Evolutionary conservation across 31 red algal genomes (phyloP).

Genomic region (Odonthalia washingtoniensis): DNA sequence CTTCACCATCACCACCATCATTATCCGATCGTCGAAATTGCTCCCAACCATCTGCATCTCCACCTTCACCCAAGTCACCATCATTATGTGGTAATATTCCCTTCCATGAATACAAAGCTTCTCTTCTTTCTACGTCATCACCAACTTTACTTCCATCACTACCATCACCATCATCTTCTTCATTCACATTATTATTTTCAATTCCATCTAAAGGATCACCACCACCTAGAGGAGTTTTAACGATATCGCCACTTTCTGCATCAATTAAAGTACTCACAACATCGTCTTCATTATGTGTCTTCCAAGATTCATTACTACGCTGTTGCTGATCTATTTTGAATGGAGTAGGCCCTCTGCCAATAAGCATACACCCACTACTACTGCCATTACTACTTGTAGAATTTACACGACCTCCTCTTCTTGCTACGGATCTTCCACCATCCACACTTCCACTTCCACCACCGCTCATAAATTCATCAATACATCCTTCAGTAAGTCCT

Average conservation of each 20-base stretch:
- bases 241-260: background rate
- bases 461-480: too few species aligned
- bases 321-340: too few species aligned
- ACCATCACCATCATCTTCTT: background rate
- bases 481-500: too few species aligned
- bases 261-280: too few species aligned
- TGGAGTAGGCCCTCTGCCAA: background rate
- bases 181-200: background rate
- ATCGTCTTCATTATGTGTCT: background rate
- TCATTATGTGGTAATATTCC: slow-evolving; percentile 1
- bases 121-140: background rate
- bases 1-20: too few species aligned
- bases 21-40: too few species aligned
- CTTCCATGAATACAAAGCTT: slow-evolving; percentile 35
- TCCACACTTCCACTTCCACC: too few species aligned
- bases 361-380: too few species aligned
- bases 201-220: background rate
- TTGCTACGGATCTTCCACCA: too few species aligned
- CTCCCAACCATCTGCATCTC: slow-evolving; percentile 44
- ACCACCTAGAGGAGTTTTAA: background rate
- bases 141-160: slow-evolving; percentile 6
- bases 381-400: too few species aligned
- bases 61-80: background rate
- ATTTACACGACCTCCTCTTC: too few species aligned
- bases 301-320: background rate